These are phyloP conservation scores for Nakaseomyces glabratus DNA, from an alignment of 1,139 yeast genomes.

Conservation along the genomic window DNA sequence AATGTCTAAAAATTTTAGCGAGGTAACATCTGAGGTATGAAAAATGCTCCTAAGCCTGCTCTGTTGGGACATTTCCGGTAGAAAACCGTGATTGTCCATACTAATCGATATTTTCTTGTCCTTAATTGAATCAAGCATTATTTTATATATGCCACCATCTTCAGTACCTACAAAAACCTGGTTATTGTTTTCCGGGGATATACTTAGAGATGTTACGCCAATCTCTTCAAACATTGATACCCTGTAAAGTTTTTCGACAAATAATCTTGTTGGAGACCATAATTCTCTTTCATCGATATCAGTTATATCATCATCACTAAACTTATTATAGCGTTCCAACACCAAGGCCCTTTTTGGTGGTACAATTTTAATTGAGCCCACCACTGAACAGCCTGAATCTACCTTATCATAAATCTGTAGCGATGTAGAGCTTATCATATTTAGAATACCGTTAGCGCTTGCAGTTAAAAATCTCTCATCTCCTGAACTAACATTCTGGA, in stretches of 20 bases:
- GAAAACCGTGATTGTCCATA: slow-evolving; percentile 19
- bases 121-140: slow-evolving; percentile 11
- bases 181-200: slow-evolving; percentile 17
- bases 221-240: slow-evolving; percentile 18
- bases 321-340: not conserved
- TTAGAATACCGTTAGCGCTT: slow-evolving; percentile 17
- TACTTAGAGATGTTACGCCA: slow-evolving; percentile 16
- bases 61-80: slow-evolving; percentile 13
- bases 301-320: not conserved
- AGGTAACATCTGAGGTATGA: slow-evolving; percentile 8
- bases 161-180: slow-evolving; percentile 22
- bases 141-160: slow-evolving; percentile 25
- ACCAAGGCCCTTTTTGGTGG: slow-evolving; percentile 18
- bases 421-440: slow-evolving; percentile 17
- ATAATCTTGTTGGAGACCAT: no score
- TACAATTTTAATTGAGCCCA: slow-evolving; percentile 11
- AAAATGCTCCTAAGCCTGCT: not conserved
- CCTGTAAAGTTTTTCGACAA: slow-evolving; percentile 12
- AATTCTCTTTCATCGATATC: not conserved
- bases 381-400: slow-evolving; percentile 7
- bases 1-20: slow-evolving; percentile 12
- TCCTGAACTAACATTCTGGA: slow-evolving; percentile 7
- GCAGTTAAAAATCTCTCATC: slow-evolving; percentile 16
- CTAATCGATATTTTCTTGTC: slow-evolving; percentile 9
- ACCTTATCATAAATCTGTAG: slow-evolving; percentile 14